Evolutionary conservation across 78 protist species (phyloP), one percentile per base, ranked within the genome.

Genomic region (Dictyostelium firmibasis): DNA sequence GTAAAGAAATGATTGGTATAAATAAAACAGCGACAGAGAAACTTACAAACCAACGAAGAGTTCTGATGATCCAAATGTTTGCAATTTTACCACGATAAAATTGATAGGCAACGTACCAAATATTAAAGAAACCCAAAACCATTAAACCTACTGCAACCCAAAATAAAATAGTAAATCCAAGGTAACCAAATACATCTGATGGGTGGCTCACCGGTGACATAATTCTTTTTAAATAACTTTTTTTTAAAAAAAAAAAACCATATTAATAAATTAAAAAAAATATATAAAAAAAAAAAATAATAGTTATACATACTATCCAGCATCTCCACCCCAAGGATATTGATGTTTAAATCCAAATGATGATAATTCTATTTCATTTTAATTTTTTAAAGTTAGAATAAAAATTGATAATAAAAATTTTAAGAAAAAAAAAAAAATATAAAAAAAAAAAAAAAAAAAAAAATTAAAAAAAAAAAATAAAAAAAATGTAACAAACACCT

Each of bases 301-400:
- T 53, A 18, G 18, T 18, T 25, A 53, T 64, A 67, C 75, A 23
- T 31, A 81, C 38, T 86, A 86, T 13, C 92, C 92, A 7, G 84
- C 43, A 31, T 86, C 86, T 23, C 94, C 94, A 43, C 94, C 94
- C 94, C 94, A 89, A 44, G 86, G 86, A 70, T 79, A 89, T 29
- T n/a, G n/a, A 9, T 53, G 29, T 81, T 89, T 89, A 50, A 89
- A 89, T 14, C 94, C 94, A 89, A 89, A 89, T 0, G 94, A 89
- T 36, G 33, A 13, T 33, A 89, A 89, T 81, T 89, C 94, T 7
- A 84, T 67, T 25, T 3, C 35, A 29, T 23, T 10, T 31, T 20
- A 2, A 57, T 20, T 57, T 44, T 50, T 50, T 14, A 14, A 8
- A 6, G 10, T 50, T 50, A 9, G 43, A 4, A 38, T 16, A 50